Percentiles rank a stretch among this genome's conserved stretches.
phyloP scores from a whole-genome alignment of 2,329 filamentous ascomycete genomes.

The Monosporascus cannonballus region DNA sequence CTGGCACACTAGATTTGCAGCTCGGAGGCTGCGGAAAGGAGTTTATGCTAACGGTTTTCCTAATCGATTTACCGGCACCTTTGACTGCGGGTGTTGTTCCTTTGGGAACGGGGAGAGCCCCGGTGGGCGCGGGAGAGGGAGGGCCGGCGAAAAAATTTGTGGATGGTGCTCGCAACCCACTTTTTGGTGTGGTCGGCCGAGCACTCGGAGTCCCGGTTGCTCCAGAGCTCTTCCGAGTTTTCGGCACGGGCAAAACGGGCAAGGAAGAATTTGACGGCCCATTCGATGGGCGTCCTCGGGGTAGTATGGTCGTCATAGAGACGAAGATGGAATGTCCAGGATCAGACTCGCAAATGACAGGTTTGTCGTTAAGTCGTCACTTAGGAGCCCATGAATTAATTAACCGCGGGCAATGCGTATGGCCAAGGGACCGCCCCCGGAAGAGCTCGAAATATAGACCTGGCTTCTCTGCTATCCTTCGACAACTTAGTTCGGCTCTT shows the following conservation, averaged over 20 bases:
- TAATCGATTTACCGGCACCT: constrained; percentile 60
- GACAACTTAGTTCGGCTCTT: neutral
- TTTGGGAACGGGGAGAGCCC: constrained; percentile 50
- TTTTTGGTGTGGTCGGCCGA: constrained; percentile 45
- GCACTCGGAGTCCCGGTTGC: constrained; percentile 37
- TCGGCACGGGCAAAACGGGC: constrained; percentile 67
- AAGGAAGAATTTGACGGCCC: constrained; percentile 67
- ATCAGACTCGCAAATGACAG: constrained; percentile 4
- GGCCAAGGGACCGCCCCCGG: too few species aligned
- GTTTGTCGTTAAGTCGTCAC: constrained; percentile 1
- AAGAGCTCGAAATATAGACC: too few species aligned
- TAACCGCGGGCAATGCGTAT: too few species aligned
- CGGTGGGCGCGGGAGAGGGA: constrained; percentile 43
- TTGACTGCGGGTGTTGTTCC: constrained; percentile 47
- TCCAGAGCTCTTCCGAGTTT: constrained; percentile 63
- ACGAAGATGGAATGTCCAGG: constrained; percentile 10
- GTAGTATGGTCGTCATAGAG: constrained; percentile 56
- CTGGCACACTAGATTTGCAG: constrained; percentile 57
- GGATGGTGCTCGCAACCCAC: constrained; percentile 54
- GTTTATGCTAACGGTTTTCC: constrained; percentile 89
- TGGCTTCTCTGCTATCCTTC: neutral
- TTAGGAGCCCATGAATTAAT: neutral
- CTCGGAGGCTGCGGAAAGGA: constrained; percentile 87
- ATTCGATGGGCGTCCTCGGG: constrained; percentile 60
- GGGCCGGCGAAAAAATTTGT: constrained; percentile 42